Conservation (phyloP, 495 filamentous ascomycete species). For the Platismatia glauca region DNA sequence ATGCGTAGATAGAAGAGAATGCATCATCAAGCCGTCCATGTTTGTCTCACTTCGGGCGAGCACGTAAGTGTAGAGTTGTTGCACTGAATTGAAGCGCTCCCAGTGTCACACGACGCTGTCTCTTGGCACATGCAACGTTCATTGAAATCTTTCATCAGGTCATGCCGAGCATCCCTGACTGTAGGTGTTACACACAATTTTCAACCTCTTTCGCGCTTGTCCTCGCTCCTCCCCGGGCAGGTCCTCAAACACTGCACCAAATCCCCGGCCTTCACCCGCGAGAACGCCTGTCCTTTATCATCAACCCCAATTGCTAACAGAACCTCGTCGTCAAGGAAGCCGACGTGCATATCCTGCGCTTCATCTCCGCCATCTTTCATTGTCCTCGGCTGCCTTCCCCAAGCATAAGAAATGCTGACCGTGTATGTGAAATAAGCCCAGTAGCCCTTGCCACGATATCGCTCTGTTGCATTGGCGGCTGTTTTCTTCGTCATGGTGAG, state of each 20-base stretch:
- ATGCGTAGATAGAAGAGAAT: too few species aligned
- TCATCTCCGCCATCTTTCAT: conserved; percentile 20
- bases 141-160: too few species aligned
- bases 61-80: too few species aligned
- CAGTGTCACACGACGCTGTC: too few species aligned
- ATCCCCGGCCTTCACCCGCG: conserved; percentile 27
- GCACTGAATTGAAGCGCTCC: too few species aligned
- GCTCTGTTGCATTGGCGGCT: conserved; percentile 17
- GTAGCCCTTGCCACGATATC: conserved; percentile 19
- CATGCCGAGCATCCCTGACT: too few species aligned
- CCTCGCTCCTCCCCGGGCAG: conserved; percentile 25
- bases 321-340: conserved; percentile 35
- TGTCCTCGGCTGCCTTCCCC: conserved; percentile 24
- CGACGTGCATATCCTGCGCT: conserved; percentile 28
- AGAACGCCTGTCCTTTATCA: conserved; percentile 29
- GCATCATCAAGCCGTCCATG: too few species aligned
- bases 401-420: conserved; percentile 33
- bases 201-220: not conserved
- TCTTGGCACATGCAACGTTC: too few species aligned
- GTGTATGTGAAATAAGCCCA: conserved; percentile 37
- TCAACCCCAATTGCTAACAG: conserved; percentile 32
- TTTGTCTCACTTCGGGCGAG: too few species aligned
- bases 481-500: conserved; percentile 13
- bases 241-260: conserved; percentile 32
- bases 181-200: not conserved